Percentiles rank a stretch among this genome's conserved stretches.
Conservation (phyloP, 805 yeast species). For the Ogataea pini region DNA sequence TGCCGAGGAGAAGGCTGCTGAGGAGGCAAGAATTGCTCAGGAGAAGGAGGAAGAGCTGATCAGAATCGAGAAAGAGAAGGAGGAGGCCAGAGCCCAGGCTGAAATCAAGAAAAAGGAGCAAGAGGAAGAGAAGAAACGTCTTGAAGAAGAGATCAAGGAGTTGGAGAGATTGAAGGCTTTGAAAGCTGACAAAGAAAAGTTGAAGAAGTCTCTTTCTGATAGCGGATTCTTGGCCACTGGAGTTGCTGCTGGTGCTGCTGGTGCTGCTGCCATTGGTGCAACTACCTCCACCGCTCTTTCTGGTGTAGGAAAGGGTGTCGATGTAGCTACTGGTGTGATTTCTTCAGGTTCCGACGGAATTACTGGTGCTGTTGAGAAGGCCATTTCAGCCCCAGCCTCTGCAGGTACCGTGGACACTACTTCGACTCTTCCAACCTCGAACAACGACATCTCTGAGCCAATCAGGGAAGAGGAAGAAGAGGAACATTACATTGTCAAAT, state of each 20-base stretch:
- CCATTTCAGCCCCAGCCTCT: conserved; percentile 12
- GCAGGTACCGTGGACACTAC: conserved; percentile 5
- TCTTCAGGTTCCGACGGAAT: conserved; percentile 9
- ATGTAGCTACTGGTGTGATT: conserved; percentile 18
- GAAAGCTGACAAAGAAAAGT: conserved; percentile 43
- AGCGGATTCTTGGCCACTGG: conserved; percentile 21
- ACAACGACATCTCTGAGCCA: conserved; percentile 31
- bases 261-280: conserved; percentile 28
- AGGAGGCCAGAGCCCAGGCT: conserved; percentile 24
- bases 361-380: conserved; percentile 17
- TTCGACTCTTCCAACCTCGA: neutral
- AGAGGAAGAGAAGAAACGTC: conserved; percentile 35
- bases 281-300: conserved; percentile 15
- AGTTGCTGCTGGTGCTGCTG: conserved; percentile 21
- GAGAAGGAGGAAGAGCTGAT: conserved; percentile 30
- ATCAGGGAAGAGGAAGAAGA: conserved; percentile 35
- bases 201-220: conserved; percentile 21
- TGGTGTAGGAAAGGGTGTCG: conserved; percentile 28
- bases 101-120: conserved; percentile 36
- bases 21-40: conserved; percentile 34
- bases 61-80: conserved; percentile 23
- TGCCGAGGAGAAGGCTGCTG: conserved; percentile 41
- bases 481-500: conserved; percentile 14
- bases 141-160: conserved; percentile 42
- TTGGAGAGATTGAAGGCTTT: conserved; percentile 42